phyloP scores from a whole-genome alignment of 2,329 filamentous ascomycete species.

The Diaporthe citrichinensis region DNA sequence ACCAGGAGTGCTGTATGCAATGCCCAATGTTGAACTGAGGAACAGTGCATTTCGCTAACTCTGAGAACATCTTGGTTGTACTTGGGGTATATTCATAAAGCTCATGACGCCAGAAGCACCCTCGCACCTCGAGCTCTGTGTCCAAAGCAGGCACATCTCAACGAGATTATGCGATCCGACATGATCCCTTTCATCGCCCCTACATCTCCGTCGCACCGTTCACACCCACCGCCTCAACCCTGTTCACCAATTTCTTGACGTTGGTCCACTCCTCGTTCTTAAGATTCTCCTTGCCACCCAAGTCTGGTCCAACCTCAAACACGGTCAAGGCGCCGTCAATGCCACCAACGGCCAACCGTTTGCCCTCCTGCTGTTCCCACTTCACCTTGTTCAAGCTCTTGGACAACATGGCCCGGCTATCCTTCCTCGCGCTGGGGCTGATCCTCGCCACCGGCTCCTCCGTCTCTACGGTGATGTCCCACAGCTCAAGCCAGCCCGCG shows the following conservation, averaged over 20 bases:
- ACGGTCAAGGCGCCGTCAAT: constrained; percentile 92
- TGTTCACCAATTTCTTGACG: constrained; percentile 89
- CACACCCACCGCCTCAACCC: constrained; percentile 75
- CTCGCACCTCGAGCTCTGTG: constrained; percentile 15
- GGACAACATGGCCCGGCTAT: constrained; percentile 78
- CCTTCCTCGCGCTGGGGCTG: constrained; percentile 76
- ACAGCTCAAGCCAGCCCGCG: constrained; percentile 91
- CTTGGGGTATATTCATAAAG: constrained; percentile 40
- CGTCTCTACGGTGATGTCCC: constrained; percentile 93
- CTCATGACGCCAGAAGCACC: constrained; percentile 36
- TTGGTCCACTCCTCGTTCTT: constrained; percentile 92
- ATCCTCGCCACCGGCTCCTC: constrained; percentile 91
- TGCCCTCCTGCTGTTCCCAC: constrained; percentile 93
- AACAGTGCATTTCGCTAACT: not conserved
- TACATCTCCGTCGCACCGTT: constrained; percentile 62
- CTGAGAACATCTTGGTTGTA: constrained; percentile 25
- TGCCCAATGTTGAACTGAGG: not conserved
- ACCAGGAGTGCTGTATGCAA: not conserved
- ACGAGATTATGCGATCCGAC: constrained; percentile 16
- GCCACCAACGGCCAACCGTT: constrained; percentile 88
- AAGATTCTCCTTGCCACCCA: constrained; percentile 87
- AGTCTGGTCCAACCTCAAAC: constrained; percentile 88
- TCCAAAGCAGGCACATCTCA: constrained; percentile 29
- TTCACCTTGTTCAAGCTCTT: constrained; percentile 94
- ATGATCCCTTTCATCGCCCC: constrained; percentile 25